These are phyloP conservation scores for Cladorrhinum samala DNA, from an alignment of 495 filamentous ascomycete species.

Conservation along the genomic window DNA sequence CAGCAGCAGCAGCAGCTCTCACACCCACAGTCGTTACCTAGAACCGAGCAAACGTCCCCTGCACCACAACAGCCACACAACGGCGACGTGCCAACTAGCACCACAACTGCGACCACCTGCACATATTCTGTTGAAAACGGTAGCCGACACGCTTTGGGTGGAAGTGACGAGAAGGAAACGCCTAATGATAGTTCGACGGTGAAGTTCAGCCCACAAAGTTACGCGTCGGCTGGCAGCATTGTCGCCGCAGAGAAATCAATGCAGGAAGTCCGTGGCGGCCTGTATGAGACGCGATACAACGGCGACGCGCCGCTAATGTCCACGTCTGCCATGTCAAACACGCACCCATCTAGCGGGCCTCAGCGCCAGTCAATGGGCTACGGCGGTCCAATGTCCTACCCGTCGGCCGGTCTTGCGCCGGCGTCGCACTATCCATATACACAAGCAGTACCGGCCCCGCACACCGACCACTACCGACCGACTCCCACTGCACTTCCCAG, in stretches of 20 bases:
- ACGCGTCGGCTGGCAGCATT: constrained; percentile 12
- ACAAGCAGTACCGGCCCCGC: constrained; percentile 23
- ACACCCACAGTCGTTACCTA: not conserved
- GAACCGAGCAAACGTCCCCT: not conserved
- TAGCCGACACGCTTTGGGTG: constrained; percentile 5
- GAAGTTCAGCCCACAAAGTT: constrained; percentile 9
- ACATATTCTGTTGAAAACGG: constrained; percentile 12
- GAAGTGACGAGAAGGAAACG: constrained; percentile 16
- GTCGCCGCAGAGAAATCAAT: constrained; percentile 4
- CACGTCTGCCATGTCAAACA: constrained; percentile 43
- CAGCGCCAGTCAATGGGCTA: constrained; percentile 48
- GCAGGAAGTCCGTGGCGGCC: constrained; percentile 7
- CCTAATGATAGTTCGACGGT: constrained; percentile 15
- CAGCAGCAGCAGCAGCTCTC: not conserved
- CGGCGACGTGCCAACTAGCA: not conserved
- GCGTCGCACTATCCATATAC: constrained; percentile 50
- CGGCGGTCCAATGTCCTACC: constrained; percentile 50
- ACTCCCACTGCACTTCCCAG: constrained; percentile 56
- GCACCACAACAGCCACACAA: constrained; percentile 1
- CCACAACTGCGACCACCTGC: not conserved
- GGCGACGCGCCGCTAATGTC: constrained; percentile 17
- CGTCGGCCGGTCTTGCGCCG: constrained; percentile 44
- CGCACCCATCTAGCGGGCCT: constrained; percentile 37
- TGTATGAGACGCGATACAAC: constrained; percentile 22
- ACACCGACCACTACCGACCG: constrained; percentile 26